Base-by-base conservation (phyloP, 306 rosid genomes). In the Quercus robur region DNA sequence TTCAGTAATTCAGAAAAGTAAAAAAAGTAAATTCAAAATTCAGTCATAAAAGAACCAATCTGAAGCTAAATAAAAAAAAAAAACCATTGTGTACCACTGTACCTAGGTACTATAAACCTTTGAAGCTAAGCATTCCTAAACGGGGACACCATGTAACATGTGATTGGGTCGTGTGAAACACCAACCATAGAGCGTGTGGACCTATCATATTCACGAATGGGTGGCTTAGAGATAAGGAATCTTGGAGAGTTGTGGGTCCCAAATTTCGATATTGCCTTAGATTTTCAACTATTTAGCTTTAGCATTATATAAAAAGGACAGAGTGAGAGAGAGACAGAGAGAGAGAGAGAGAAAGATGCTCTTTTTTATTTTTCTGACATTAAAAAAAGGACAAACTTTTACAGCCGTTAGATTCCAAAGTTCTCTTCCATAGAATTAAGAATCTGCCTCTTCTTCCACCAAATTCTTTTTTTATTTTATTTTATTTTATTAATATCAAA, bases 181-280 rank as follows among this genome's bases (percentile, higher is more conserved):
- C 71, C 33, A 2, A 25, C 21, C 0, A 38, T 18, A 20, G 9
- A n/a, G 87, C 78, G 91, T 78, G 84, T 79, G 86, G 41, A 4
- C 52, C 21, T 1, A 6, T 80, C 79, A 78, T 64, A 61, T 75
- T 74, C 38, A 71, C 14, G 7, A 49, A 77, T 58, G 64, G 41
- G 64, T 76, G 71, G 81, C 78, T 71, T 79, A 19, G 90, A 84
- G 93, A 92, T 88, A 83, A 87, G 93, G 94, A 88, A 90, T 92
- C 91, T 87, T 75, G 62, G 70, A 61, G 66, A 58, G 44, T 49
- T 63, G 64, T 54, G 80, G 87, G 86, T 35, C 91, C 90, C 90
- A 82, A 82, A 21, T n/a, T 88, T 79, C 38, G 83, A 85, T 75
- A 63, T 86, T 75, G 89, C 85, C 85, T 73, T 79, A 61, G 84